phyloP scores from a whole-genome alignment of 2,329 filamentous ascomycete genomes.

The Lachnellula willkommii region DNA sequence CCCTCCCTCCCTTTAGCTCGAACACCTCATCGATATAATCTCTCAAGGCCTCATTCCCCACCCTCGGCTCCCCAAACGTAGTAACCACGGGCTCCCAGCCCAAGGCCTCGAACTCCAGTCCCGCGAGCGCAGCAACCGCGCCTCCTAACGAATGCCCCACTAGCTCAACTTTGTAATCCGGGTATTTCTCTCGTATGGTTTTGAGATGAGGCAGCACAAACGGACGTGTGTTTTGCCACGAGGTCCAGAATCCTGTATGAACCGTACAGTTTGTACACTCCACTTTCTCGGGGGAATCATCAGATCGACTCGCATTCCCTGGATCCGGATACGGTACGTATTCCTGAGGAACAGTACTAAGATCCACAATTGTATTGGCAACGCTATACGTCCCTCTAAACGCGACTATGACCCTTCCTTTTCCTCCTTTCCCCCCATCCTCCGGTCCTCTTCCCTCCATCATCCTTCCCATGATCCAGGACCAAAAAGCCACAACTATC shows the following conservation, averaged over 20 bases:
- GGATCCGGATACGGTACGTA: constrained; percentile 75
- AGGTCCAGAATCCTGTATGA: constrained; percentile 81
- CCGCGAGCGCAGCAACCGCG: constrained; percentile 82
- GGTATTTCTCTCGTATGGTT: constrained; percentile 54
- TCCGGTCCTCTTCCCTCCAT: neutral
- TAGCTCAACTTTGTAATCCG: constrained; percentile 67
- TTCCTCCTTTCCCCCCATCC: constrained; percentile 1
- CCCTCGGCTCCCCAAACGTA: constrained; percentile 83
- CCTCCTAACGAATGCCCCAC: constrained; percentile 88
- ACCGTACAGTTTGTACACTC: constrained; percentile 83
- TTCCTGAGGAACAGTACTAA: constrained; percentile 82
- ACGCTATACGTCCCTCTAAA: constrained; percentile 95
- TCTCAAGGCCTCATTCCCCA: constrained; percentile 54
- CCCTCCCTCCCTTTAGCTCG: neutral
- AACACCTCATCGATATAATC: constrained; percentile 52
- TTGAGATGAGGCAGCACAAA: constrained; percentile 64
- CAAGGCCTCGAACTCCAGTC: constrained; percentile 68
- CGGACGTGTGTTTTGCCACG: constrained; percentile 71
- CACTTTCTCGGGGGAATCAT: too few relatives aligned
- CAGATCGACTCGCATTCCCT: constrained; percentile 19
- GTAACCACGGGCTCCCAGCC: constrained; percentile 74
- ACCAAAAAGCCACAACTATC: constrained; percentile 94
- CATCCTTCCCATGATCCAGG: constrained; percentile 59
- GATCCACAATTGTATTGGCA: constrained; percentile 82
- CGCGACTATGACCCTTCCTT: constrained; percentile 66